Conservation (phyloP, 2,329 filamentous ascomycete genomes). For the Teratosphaeria viscida region DNA sequence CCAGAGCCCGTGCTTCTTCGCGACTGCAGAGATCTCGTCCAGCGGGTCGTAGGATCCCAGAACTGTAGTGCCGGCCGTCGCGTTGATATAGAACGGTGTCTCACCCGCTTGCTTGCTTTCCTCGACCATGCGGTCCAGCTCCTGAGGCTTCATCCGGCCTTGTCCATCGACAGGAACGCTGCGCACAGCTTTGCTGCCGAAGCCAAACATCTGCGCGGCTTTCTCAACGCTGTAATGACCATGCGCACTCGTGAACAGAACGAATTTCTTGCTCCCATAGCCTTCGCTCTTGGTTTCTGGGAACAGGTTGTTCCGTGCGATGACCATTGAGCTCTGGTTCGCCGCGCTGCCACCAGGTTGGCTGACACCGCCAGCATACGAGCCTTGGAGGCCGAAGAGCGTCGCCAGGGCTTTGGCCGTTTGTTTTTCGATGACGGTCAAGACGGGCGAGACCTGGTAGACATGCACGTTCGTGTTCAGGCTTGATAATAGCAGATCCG, state of each 20-base stretch:
- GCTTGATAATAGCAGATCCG: slow-evolving; percentile 72
- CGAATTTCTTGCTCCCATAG: slow-evolving; percentile 55
- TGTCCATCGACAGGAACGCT: slow-evolving; percentile 60
- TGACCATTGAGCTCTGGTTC: slow-evolving; percentile 74
- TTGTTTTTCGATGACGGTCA: slow-evolving; percentile 79
- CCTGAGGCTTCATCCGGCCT: slow-evolving; percentile 60
- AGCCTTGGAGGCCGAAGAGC: slow-evolving; percentile 65
- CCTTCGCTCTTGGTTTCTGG: slow-evolving; percentile 67
- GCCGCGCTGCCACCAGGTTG: slow-evolving; percentile 74
- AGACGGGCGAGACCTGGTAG: slow-evolving; percentile 82
- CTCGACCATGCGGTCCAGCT: slow-evolving; percentile 53
- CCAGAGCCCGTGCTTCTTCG: slow-evolving; percentile 66
- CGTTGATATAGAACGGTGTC: slow-evolving; percentile 89
- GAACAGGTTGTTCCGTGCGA: slow-evolving; percentile 78
- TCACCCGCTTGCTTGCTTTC: slow-evolving; percentile 55
- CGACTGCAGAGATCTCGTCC: slow-evolving; percentile 56
- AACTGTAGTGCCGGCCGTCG: slow-evolving; percentile 90
- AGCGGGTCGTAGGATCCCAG: slow-evolving; percentile 82
- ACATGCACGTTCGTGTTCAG: slow-evolving; percentile 95
- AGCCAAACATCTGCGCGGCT: slow-evolving; percentile 79
- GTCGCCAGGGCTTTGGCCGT: slow-evolving; percentile 62
- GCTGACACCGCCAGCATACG: slow-evolving; percentile 59
- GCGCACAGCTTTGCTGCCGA: slow-evolving; percentile 66
- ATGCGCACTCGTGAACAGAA: slow-evolving; percentile 78
- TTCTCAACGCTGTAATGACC: slow-evolving; percentile 95